Conservation (phyloP, 352 stramenopile genomes). For the Globisporangium paddicum region DNA sequence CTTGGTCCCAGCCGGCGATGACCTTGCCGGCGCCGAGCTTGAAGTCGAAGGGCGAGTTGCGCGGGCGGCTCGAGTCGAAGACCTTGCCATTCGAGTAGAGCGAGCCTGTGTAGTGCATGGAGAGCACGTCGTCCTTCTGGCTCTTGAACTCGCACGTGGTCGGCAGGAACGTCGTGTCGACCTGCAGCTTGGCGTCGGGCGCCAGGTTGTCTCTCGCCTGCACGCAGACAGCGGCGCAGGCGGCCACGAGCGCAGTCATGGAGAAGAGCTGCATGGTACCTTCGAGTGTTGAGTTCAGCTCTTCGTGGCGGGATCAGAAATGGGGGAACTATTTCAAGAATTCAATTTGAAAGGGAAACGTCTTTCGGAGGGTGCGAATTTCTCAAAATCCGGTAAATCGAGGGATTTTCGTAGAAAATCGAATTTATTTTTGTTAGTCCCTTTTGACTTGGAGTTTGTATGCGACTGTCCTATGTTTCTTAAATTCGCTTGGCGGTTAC, state of each 20-base stretch:
- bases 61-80: conserved; percentile 96
- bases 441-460: no score
- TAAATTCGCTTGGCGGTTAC: no score
- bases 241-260: conserved; percentile 28
- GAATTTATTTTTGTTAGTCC: no score
- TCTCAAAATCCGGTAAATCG: no score
- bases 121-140: conserved; percentile 84
- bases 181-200: conserved; percentile 57
- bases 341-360: no score
- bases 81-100: conserved; percentile 94
- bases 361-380: no score
- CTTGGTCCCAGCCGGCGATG: conserved; percentile 66
- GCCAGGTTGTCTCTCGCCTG: conserved; percentile 69
- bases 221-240: conserved; percentile 17
- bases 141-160: conserved; percentile 64
- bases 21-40: conserved; percentile 91
- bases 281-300: not conserved
- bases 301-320: not conserved
- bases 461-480: no score
- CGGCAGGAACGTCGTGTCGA: conserved; percentile 79
- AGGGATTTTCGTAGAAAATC: no score
- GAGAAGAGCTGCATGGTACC: conserved; percentile 39
- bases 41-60: conserved; percentile 93
- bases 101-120: conserved; percentile 95
- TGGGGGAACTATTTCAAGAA: no score